phyloP scores from a whole-genome alignment of 78 protist genomes.

The Emiliania huxleyi region DNA sequence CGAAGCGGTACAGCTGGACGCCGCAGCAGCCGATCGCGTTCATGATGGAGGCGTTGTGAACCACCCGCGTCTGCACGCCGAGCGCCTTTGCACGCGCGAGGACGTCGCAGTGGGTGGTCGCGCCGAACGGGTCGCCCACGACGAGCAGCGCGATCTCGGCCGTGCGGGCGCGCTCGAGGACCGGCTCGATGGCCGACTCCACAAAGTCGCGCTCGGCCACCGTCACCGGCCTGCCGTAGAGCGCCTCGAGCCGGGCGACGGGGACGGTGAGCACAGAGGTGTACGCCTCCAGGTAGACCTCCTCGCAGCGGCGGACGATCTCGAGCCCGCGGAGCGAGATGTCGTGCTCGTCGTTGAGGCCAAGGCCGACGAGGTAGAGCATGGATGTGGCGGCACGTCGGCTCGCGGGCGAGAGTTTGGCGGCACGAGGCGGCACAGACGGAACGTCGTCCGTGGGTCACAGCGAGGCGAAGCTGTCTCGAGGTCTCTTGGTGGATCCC shows the following conservation, averaged over 20 bases:
- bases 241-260: slow-evolving; percentile 30
- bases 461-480: no score
- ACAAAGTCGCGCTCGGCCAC: slow-evolving; percentile 94
- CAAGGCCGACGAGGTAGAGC: slow-evolving; percentile 94
- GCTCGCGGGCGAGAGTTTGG: no score
- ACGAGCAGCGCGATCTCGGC: slow-evolving; percentile 90
- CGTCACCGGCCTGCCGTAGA: background rate
- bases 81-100: slow-evolving; percentile 77
- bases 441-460: no score
- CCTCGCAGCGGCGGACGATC: slow-evolving; percentile 66
- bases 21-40: slow-evolving; percentile 98
- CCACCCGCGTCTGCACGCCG: slow-evolving; percentile 46
- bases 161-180: slow-evolving; percentile 72
- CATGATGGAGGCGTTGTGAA: slow-evolving; percentile 99
- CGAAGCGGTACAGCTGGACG: slow-evolving; percentile 87
- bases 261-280: slow-evolving; percentile 85
- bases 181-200: slow-evolving; percentile 83
- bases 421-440: no score
- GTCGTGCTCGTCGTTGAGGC: slow-evolving; percentile 96
- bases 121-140: slow-evolving; percentile 98
- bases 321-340: slow-evolving; percentile 97
- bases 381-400: no score
- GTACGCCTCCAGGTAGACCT: slow-evolving; percentile 93
- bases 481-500: no score
- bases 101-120: slow-evolving; percentile 97